A percentile compares a stretch with the other conserved stretches of the same genome.
These are phyloP conservation scores for Nicotiana noctiflora DNA, from an alignment of 257 asterid species.

Conservation along the genomic window DNA sequence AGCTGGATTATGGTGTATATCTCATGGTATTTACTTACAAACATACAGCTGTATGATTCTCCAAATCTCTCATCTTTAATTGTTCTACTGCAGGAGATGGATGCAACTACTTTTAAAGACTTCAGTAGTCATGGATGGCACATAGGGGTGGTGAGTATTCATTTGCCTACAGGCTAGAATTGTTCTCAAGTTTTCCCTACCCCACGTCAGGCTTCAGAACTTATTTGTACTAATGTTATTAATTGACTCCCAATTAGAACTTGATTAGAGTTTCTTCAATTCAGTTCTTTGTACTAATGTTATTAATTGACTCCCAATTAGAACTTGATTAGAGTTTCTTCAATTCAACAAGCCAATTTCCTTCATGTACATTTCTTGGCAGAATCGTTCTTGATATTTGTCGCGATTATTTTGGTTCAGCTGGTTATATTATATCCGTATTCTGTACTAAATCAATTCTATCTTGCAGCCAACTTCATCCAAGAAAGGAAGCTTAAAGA, in stretches of 20 bases:
- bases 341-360: neutral
- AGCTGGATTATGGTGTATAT: neutral
- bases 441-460: neutral
- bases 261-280: neutral
- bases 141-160: conserved; percentile 69
- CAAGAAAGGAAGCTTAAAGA: conserved; percentile 34
- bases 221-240: neutral
- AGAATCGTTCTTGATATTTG: neutral
- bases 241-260: neutral
- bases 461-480: conserved; percentile 54
- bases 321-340: neutral
- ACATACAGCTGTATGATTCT: neutral
- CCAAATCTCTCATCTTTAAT: neutral
- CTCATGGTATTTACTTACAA: neutral
- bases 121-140: conserved; percentile 72
- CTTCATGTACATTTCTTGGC: neutral
- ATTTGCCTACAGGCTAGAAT: neutral
- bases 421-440: neutral
- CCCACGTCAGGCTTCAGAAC: neutral
- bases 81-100: conserved; percentile 61
- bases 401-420: neutral
- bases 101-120: conserved; percentile 62
- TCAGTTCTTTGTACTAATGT: neutral
- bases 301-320: neutral
- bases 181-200: neutral